Evolutionary conservation across 2,329 filamentous ascomycete genomes (phyloP).

Genomic region (Ceratocystis eucalypticola): DNA sequence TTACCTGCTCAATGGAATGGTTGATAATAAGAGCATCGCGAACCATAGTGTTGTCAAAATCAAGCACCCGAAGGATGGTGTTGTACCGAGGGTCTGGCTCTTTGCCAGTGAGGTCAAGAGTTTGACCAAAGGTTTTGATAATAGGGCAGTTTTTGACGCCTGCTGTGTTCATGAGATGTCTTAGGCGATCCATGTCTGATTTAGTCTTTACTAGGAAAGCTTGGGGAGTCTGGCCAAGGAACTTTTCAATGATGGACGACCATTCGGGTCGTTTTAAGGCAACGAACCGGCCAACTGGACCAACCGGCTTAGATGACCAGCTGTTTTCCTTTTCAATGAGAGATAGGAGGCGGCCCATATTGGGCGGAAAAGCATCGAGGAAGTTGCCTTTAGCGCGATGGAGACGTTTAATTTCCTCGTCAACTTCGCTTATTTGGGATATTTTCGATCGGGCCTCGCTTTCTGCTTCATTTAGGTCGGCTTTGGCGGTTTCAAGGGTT

Average conservation of each 20-base stretch:
- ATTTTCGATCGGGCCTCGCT: conserved; percentile 14
- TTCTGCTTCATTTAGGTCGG: conserved; percentile 24
- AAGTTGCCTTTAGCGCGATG: conserved; percentile 37
- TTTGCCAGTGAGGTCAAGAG: conserved; percentile 46
- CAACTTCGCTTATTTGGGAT: conserved; percentile 23
- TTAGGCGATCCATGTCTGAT: conserved; percentile 57
- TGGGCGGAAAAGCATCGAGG: conserved; percentile 49
- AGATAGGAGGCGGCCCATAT: conserved; percentile 49
- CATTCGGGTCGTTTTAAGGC: conserved; percentile 66
- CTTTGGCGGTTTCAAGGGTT: conserved; percentile 11
- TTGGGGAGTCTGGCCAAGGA: conserved; percentile 54
- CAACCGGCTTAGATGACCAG: conserved; percentile 62
- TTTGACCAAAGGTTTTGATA: conserved; percentile 46
- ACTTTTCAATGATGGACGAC: conserved; percentile 68
- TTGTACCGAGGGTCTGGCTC: conserved; percentile 62
- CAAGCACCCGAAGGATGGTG: conserved; percentile 67
- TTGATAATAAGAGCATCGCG: conserved; percentile 74
- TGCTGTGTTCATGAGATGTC: conserved; percentile 46
- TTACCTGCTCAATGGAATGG: conserved; percentile 67
- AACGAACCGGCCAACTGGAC: conserved; percentile 69
- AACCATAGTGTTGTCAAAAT: conserved; percentile 68
- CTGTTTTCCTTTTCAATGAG: conserved; percentile 55
- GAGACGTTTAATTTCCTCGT: conserved; percentile 21
- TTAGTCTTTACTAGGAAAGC: conserved; percentile 73
- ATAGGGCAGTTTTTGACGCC: conserved; percentile 40